These are phyloP conservation scores for Dendrobium huoshanense DNA, from an alignment of 106 monocot genomes.

Conservation along the genomic window DNA sequence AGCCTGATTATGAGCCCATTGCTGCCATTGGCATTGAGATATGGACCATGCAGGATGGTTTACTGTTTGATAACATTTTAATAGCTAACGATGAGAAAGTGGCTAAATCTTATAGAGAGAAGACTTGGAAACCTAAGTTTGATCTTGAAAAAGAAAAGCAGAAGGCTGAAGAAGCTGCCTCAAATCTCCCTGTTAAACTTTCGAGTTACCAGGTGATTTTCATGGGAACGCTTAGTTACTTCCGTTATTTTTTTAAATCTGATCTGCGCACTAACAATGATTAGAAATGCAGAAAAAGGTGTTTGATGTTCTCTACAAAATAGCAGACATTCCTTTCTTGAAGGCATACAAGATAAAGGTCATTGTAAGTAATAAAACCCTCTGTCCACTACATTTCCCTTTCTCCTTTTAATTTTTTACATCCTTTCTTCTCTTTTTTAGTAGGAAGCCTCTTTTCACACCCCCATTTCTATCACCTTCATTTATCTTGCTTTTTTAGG, in stretches of 20 bases:
- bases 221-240: not conserved
- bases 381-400: not conserved
- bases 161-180: slow-evolving; percentile 59
- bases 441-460: not conserved
- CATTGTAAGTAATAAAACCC: slow-evolving; percentile 37
- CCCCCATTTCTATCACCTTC: not conserved
- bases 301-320: slow-evolving; percentile 72
- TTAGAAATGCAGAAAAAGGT: slow-evolving; percentile 58
- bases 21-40: slow-evolving; percentile 66
- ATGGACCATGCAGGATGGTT: slow-evolving; percentile 77
- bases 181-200: slow-evolving; percentile 16
- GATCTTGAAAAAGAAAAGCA: slow-evolving; percentile 76
- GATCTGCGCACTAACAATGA: not conserved
- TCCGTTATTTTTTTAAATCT: not conserved
- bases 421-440: not conserved
- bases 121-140: slow-evolving; percentile 69
- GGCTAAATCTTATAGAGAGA: slow-evolving; percentile 42
- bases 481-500: not conserved
- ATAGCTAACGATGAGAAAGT: slow-evolving; percentile 40
- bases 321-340: slow-evolving; percentile 65
- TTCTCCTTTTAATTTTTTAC: not conserved
- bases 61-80: slow-evolving; percentile 61
- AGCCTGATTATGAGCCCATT: slow-evolving; percentile 74
- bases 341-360: slow-evolving; percentile 65
- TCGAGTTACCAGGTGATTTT: slow-evolving; percentile 47